phyloP scores from a whole-genome alignment of 2,329 filamentous ascomycete species.

The Rhynchosporium graminicola region DNA sequence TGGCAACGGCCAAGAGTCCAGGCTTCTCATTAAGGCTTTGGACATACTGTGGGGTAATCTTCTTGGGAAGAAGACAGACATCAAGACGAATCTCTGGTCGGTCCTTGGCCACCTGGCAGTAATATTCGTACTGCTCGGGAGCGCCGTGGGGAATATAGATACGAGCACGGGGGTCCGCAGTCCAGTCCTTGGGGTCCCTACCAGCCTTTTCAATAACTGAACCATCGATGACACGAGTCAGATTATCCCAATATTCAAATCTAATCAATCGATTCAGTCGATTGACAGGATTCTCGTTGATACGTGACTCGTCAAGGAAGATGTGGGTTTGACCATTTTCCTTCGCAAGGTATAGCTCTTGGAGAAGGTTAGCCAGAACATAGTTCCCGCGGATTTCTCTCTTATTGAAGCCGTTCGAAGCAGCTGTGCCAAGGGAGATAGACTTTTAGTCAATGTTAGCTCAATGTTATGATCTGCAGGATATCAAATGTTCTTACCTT shows the following conservation, averaged over 20 bases:
- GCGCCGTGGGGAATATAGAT: constrained; percentile 88
- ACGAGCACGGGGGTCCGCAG: constrained; percentile 79
- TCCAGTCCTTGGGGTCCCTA: constrained; percentile 94
- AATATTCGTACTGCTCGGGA: constrained; percentile 88
- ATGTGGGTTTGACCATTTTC: constrained; percentile 88
- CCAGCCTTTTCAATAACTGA: constrained; percentile 85
- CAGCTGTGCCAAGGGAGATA: constrained; percentile 79
- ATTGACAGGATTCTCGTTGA: constrained; percentile 94
- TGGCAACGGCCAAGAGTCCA: constrained; percentile 84
- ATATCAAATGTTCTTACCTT: constrained; percentile 58
- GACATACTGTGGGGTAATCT: constrained; percentile 79
- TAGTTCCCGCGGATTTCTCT: constrained; percentile 95
- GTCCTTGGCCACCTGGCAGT: constrained; percentile 74
- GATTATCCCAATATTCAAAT: constrained; percentile 87
- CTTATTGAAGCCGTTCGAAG: constrained; percentile 81
- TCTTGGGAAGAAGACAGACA: constrained; percentile 74
- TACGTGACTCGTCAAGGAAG: constrained; percentile 82
- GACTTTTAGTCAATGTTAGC: constrained; percentile 53
- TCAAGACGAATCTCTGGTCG: constrained; percentile 85
- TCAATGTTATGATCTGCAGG: background rate
- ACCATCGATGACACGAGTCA: constrained; percentile 88
- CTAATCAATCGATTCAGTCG: constrained; percentile 83
- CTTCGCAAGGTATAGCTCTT: constrained; percentile 90
- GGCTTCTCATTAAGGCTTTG: constrained; percentile 83
- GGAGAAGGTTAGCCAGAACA: constrained; percentile 93